Evolutionary conservation across 2,329 filamentous ascomycete genomes (phyloP).

Genomic region (Lecanicillium sp.): DNA sequence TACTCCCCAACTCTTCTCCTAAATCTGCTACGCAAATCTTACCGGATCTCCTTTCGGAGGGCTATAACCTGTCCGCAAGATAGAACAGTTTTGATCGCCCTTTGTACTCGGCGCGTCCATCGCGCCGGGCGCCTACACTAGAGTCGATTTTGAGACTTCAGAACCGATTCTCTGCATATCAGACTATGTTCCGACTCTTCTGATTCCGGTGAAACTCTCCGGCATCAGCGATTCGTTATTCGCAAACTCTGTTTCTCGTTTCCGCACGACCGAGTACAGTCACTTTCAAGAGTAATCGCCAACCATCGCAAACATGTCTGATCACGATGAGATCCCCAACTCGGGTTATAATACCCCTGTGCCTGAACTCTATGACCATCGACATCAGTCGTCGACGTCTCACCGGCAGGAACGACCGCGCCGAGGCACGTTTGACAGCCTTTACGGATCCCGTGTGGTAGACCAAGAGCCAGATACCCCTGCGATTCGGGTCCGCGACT

Average conservation of each 20-base stretch:
- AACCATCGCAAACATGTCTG: conserved; percentile 48
- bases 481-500: conserved; percentile 59
- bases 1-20: conserved; percentile 2
- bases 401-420: conserved; percentile 54
- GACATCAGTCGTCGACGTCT: conserved; percentile 53
- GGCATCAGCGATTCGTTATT: not conserved
- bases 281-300: too few relatives aligned
- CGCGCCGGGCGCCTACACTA: conserved; percentile 8
- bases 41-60: not conserved
- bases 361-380: conserved; percentile 81
- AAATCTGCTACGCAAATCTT: not conserved
- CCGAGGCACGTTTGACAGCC: conserved; percentile 66
- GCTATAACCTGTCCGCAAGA: too few relatives aligned
- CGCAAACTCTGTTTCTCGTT: not conserved
- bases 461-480: conserved; percentile 26
- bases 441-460: conserved; percentile 46
- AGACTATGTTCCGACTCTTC: not conserved
- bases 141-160: not conserved
- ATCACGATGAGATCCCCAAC: conserved; percentile 53
- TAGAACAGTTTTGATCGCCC: conserved; percentile 13
- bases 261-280: too few relatives aligned
- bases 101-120: conserved; percentile 8
- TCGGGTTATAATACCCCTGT: conserved; percentile 66
- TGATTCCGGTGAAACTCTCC: not conserved
- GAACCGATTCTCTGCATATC: not conserved